A percentile compares a stretch with the other conserved stretches of the same genome.
Conservation (phyloP, 2,329 filamentous ascomycete species). For the Scedosporium apiospermum region DNA sequence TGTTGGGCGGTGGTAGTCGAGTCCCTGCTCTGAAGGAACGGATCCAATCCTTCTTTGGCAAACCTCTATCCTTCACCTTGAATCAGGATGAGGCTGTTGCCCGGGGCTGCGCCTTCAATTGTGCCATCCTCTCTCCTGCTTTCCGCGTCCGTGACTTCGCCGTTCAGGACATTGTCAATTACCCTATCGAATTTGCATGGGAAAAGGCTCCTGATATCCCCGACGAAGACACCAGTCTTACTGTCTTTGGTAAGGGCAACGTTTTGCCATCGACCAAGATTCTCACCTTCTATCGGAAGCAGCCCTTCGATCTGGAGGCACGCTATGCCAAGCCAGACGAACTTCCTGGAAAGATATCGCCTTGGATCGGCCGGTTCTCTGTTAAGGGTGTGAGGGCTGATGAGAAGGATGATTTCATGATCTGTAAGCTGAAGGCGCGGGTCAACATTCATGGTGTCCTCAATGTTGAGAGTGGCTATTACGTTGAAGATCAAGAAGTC, state of each 20-base stretch:
- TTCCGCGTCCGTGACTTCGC: conserved; percentile 98
- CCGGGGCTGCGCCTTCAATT: conserved; percentile 92
- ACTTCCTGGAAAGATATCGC: conserved; percentile 80
- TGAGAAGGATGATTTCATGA: conserved; percentile 95
- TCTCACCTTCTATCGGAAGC: conserved; percentile 97
- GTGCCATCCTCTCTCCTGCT: conserved; percentile 90
- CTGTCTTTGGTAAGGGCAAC: conserved; percentile 95
- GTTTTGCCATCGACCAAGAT: conserved; percentile 98
- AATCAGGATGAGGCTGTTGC: conserved; percentile 98
- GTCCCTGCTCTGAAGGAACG: conserved; percentile 85
- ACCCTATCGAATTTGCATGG: conserved; percentile 98
- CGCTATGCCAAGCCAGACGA: conserved; percentile 80
- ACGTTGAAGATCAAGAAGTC: conserved; percentile 93
- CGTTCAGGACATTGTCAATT: conserved; percentile 94
- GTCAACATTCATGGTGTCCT: conserved; percentile 94
- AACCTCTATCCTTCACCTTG: conserved; percentile 85
- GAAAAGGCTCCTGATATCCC: conserved; percentile 98
- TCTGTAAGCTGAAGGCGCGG: conserved; percentile 97
- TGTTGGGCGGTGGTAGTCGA: conserved; percentile 91
- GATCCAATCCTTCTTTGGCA: conserved; percentile 86
- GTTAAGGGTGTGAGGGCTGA: conserved; percentile 96
- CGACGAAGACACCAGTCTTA: conserved; percentile 94
- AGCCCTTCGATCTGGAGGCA: conserved; percentile 92
- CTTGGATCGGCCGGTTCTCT: conserved; percentile 95
- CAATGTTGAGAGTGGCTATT: conserved; percentile 95